These are phyloP conservation scores for Lodderomyces pseudojiufengensis DNA, from an alignment of 1,139 yeast genomes.

Conservation along the genomic window DNA sequence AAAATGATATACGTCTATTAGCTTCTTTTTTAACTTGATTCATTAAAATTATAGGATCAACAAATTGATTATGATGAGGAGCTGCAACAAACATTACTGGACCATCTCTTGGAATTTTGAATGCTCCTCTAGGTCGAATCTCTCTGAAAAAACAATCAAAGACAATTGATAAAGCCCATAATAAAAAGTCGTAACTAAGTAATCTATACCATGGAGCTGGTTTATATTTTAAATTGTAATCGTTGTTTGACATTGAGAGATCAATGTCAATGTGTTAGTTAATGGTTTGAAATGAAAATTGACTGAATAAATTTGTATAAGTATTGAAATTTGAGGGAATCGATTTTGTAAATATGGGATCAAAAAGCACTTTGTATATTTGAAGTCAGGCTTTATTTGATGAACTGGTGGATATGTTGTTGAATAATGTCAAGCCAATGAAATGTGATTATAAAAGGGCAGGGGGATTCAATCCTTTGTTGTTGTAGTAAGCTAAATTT, in stretches of 20 bases:
- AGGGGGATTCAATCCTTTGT: background rate
- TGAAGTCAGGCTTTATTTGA: too few species aligned
- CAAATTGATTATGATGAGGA: conserved; percentile 96
- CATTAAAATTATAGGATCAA: conserved; percentile 84
- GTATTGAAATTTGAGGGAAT: too few species aligned
- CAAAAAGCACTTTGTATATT: too few species aligned
- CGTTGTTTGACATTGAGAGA: background rate
- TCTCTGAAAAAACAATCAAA: conserved; percentile 76
- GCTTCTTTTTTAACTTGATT: conserved; percentile 73
- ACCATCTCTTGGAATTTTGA: conserved; percentile 75
- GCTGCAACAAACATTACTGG: conserved; percentile 95
- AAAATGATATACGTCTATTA: conserved; percentile 71
- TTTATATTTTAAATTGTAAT: conserved; percentile 10
- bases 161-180: conserved; percentile 45
- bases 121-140: conserved; percentile 87
- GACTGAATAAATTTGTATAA: too few species aligned
- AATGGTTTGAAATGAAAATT: too few species aligned
- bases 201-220: conserved; percentile 30
- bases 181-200: conserved; percentile 43
- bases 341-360: too few species aligned
- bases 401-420: too few species aligned
- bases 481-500: too few species aligned
- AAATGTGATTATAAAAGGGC: too few species aligned
- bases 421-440: too few species aligned
- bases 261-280: too few species aligned